These are phyloP conservation scores for Ceratocystis eucalypticola DNA, from an alignment of 2,329 filamentous ascomycete species.

Conservation along the genomic window DNA sequence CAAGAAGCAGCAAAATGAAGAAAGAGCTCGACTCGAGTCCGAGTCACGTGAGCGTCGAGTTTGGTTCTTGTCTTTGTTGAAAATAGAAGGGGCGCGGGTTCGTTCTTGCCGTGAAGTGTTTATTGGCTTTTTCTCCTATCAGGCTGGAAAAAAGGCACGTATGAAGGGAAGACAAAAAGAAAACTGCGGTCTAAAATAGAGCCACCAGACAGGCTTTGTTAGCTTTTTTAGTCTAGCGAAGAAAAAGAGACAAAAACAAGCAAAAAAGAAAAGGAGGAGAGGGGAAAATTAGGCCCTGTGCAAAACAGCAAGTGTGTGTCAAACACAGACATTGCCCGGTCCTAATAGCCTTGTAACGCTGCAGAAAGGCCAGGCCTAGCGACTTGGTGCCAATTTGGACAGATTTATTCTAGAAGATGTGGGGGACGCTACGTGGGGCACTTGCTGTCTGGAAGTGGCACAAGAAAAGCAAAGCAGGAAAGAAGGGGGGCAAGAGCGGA, in stretches of 20 bases:
- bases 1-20: neutral
- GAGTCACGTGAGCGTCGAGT: neutral
- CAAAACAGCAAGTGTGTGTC: neutral
- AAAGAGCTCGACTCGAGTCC: neutral
- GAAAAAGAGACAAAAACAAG: neutral
- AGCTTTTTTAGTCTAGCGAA: neutral
- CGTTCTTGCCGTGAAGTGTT: neutral
- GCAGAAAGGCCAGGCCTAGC: neutral
- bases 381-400: neutral
- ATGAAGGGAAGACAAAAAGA: neutral
- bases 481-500: neutral
- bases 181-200: neutral
- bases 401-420: conserved; percentile 1
- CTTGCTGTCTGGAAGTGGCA: neutral
- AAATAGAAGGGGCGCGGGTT: neutral
- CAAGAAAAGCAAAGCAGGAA: neutral
- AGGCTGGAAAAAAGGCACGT: neutral
- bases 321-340: neutral
- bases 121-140: neutral
- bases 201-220: neutral
- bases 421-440: neutral
- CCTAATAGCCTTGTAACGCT: neutral
- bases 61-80: neutral
- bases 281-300: neutral
- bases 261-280: neutral